Base-by-base conservation (phyloP, 441 rosid genomes). In the Mallotus repandus region DNA sequence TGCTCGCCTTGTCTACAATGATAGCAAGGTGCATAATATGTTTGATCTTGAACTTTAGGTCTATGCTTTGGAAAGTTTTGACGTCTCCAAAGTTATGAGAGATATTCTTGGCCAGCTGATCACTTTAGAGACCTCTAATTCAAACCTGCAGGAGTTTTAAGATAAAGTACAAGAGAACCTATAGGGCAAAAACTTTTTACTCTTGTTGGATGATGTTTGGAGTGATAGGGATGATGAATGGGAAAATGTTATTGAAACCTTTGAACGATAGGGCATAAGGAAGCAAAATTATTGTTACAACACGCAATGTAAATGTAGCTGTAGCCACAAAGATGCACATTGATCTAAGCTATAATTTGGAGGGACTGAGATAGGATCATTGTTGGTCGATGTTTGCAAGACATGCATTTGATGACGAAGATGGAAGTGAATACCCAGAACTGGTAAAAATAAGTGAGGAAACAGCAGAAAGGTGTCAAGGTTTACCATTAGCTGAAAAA, bases 181-280 rank as follows among this genome's bases (percentile, higher is more conserved):
- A 5, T 78, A 55, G 5, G 71, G 74, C 48, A 38, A 38, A 71
- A 75, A 5, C 35, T 69, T 81, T 11, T 71, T 80, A 63, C 74
- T 82, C 15, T 71, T 82, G 11, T 41, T 82, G 14, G 84, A 82
- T 3, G 85, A 82, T 77, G 84, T 82, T 25, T 25, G 29, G 29
- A 25, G 29, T 25, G 29, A 25, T 25, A 25, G 29, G 29, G 29
- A 25, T 25, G 29, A 0, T 25, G 29, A 25, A 25, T 25, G 29
- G 29, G 2, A 25, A 0, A 25, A 25, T 25, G n/a, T 25, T 25
- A 25, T 25, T 25, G 29, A 25, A 25, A 25, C 29, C 29, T 1
- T 25, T 25, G 29, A 15, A 50, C 65, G 3, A 0, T 32, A 22
- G 86, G 80, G 8, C 80, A 83, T 67, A 75, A 60, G n/a, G 57